phyloP scores from a whole-genome alignment of 192 early-diverging fungal species.

The Podila minutissima region DNA sequence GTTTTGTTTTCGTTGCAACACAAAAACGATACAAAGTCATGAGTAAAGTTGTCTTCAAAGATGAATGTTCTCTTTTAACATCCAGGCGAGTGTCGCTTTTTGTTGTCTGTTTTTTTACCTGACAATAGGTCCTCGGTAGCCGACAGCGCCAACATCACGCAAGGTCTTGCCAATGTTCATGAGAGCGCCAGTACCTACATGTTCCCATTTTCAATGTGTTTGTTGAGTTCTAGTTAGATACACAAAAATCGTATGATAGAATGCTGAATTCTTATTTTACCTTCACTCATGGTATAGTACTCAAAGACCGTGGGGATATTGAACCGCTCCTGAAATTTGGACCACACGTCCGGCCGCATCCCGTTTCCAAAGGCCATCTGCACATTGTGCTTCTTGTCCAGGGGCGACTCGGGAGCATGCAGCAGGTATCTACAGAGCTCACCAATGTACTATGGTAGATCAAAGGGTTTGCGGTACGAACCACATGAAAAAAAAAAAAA shows the following conservation, averaged over 20 bases:
- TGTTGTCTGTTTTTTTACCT: background rate
- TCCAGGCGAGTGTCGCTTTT: too few relatives aligned
- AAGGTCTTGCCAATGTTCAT: conserved; percentile 55
- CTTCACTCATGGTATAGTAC: conserved; percentile 76
- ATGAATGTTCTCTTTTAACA: too few relatives aligned
- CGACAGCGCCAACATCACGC: conserved; percentile 72
- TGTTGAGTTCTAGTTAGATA: background rate
- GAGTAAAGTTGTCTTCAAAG: too few relatives aligned
- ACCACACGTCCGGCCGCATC: conserved; percentile 75
- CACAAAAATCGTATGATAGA: background rate
- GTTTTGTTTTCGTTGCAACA: background rate
- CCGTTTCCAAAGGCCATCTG: conserved; percentile 73
- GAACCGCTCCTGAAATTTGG: conserved; percentile 68
- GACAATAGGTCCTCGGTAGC: conserved; percentile 58
- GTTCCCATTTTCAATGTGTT: background rate
- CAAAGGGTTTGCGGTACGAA: too few relatives aligned
- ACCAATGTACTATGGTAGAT: conserved; percentile 72
- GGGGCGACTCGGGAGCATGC: conserved; percentile 53
- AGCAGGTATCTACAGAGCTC: conserved; percentile 76
- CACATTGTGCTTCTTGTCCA: conserved; percentile 65
- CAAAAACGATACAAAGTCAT: background rate
- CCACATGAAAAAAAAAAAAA: background rate
- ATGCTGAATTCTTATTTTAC: conserved; percentile 46
- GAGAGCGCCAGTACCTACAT: conserved; percentile 26
- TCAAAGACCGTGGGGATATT: conserved; percentile 67